These are phyloP conservation scores for Lactarius evosmus DNA, from an alignment of 768 basidiomycete species.

Conservation along the genomic window DNA sequence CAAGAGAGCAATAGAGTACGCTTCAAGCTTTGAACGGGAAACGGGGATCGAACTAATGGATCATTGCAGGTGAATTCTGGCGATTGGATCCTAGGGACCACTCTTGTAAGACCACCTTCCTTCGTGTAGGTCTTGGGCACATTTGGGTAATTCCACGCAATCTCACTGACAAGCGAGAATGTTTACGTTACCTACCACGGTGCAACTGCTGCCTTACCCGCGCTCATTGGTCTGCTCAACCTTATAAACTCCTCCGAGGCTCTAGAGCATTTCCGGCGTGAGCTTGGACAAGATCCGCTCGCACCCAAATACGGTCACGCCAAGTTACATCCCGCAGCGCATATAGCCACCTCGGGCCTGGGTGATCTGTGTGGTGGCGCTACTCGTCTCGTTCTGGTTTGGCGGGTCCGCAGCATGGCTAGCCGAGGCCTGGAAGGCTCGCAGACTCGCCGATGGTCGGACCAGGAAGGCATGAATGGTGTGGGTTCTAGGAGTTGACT, in stretches of 20 bases:
- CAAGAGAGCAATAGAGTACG: slow-evolving; percentile 51
- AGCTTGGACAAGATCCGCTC: slow-evolving; percentile 44
- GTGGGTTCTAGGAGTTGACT: background rate
- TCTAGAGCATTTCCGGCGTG: slow-evolving; percentile 39
- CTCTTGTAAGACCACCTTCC: too few species aligned
- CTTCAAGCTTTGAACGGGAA: background rate
- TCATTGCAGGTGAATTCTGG: slow-evolving; percentile 45
- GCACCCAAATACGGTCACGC: slow-evolving; percentile 27
- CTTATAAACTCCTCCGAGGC: slow-evolving; percentile 42
- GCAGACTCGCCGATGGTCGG: background rate
- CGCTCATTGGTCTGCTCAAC: slow-evolving; percentile 45
- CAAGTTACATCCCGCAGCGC: slow-evolving; percentile 21
- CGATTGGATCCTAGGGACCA: slow-evolving; percentile 65
- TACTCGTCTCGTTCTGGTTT: slow-evolving; percentile 9
- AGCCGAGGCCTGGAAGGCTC: background rate
- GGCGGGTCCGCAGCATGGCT: background rate
- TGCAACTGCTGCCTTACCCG: slow-evolving; percentile 39
- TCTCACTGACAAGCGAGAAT: slow-evolving; percentile 40
- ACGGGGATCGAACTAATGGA: background rate
- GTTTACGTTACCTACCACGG: slow-evolving; percentile 51
- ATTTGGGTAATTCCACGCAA: slow-evolving; percentile 11
- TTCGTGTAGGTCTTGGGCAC: slow-evolving; percentile 41
- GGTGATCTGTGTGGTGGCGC: slow-evolving; percentile 32
- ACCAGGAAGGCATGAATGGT: background rate
- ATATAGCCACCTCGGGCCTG: slow-evolving; percentile 5